Evolutionary conservation across 2,329 filamentous ascomycete genomes (phyloP), one percentile per base, ranked within the genome.

Genomic region (Aspergillus proliferans): DNA sequence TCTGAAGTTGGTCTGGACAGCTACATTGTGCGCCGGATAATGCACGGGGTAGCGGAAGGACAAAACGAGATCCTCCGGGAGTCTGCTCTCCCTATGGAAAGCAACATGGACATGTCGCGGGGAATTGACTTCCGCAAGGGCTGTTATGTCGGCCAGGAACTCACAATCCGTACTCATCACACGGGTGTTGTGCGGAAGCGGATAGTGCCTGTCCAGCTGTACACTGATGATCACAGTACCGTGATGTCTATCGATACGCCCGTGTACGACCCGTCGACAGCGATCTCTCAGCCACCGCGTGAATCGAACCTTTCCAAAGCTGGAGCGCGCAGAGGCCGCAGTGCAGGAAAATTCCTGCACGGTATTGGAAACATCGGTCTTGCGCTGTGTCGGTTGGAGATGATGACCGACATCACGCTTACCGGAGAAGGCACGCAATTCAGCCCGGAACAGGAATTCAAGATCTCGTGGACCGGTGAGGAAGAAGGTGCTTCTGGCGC

Each of bases 81-180:
- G 55, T 73, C 78, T 15, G 84, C 89, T 0, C 75, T 98, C 47
- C 92, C 93, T 1, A 85, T 91, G 68, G 92, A 97, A 70, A 85
- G 79, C 64, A 96, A 96, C 67, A 79, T 97, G 66, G 93, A 98
- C 69, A 73, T 88, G 51, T 88, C 88, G 78, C 80, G 81, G 43
- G 93, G 83, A 22, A 85, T 98, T 57, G 88, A 96, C 70, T 98
- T 93, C 73, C 83, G 83, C 64, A 98, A 98, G 73, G 93, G 93
- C 6, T 98, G 93, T 71, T 98, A 98, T 69, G 83, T 97, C 6
- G 93, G 93, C 0, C 93, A 98, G 71, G 93, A 98, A 69, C 79
- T 98, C 55, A 97, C 93, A 1, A 95, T 97, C 56, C 85, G 93
- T 39, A 98, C 93, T 1, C 86, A 91, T 66, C 93, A 98, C 70